These are phyloP conservation scores for Talaromyces rugulosus DNA, from an alignment of 2,329 filamentous ascomycete species.

Conservation along the genomic window DNA sequence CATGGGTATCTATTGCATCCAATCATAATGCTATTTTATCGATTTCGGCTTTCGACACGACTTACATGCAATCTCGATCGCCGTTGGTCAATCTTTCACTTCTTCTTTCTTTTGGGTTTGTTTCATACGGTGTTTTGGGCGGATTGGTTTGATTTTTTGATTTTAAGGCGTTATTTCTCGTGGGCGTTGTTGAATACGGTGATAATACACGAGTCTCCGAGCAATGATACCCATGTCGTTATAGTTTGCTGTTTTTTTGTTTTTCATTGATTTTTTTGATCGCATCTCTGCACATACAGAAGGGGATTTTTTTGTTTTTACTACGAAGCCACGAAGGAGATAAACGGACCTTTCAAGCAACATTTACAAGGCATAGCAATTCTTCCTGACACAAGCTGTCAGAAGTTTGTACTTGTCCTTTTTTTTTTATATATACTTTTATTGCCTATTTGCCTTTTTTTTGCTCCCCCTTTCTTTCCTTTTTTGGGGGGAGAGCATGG, in stretches of 20 bases:
- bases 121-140: slow-evolving; percentile 7
- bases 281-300: slow-evolving; percentile 13
- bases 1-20: slow-evolving; percentile 9
- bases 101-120: background rate
- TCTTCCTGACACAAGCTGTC: background rate
- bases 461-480: slow-evolving; percentile 13
- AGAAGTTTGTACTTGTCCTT: slow-evolving; percentile 7
- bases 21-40: slow-evolving; percentile 14
- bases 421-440: slow-evolving; percentile 15
- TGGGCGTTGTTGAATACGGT: slow-evolving; percentile 34
- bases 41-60: slow-evolving; percentile 16
- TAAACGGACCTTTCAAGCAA: slow-evolving; percentile 20
- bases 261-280: slow-evolving; percentile 2
- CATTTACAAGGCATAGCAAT: slow-evolving; percentile 12
- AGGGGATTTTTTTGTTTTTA: slow-evolving; percentile 5
- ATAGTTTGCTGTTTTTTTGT: slow-evolving; percentile 15
- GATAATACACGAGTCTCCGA: slow-evolving; percentile 40
- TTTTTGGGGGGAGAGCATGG: slow-evolving; percentile 13
- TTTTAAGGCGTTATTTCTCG: background rate
- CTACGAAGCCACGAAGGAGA: slow-evolving; percentile 14
- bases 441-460: background rate
- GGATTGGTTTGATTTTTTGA: background rate
- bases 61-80: background rate
- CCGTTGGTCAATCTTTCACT: background rate
- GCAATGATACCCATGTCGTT: slow-evolving; percentile 36